A percentile compares a stretch with the other conserved stretches of the same genome.
phyloP scores from a whole-genome alignment of 2,329 filamentous ascomycete species.

The Aspergillus flavus region DNA sequence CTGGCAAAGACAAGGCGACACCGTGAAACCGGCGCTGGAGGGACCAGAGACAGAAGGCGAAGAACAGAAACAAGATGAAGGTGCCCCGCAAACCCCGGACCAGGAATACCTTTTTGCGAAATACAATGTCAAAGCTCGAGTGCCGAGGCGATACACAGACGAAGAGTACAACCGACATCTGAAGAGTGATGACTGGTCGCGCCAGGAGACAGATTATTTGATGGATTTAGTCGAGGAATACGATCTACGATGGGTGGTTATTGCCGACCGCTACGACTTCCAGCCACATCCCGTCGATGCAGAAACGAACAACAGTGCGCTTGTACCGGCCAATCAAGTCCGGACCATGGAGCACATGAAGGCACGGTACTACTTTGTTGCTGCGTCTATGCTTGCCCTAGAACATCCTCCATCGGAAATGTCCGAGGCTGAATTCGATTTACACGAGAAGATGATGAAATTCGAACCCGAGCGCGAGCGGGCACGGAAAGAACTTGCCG shows the following conservation, averaged over 20 bases:
- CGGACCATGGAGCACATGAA: slow-evolving; percentile 90
- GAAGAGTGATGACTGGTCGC: slow-evolving; percentile 77
- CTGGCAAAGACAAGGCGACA: slow-evolving; percentile 71
- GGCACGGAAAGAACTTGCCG: slow-evolving; percentile 80
- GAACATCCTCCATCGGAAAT: slow-evolving; percentile 82
- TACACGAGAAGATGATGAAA: slow-evolving; percentile 82
- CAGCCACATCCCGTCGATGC: slow-evolving; percentile 32
- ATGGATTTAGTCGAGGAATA: slow-evolving; percentile 74
- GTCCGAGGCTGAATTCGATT: slow-evolving; percentile 78
- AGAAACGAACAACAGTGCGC: slow-evolving; percentile 33
- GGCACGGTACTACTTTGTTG: slow-evolving; percentile 84
- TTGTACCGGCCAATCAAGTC: slow-evolving; percentile 45
- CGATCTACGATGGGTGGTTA: slow-evolving; percentile 86
- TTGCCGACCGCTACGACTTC: slow-evolving; percentile 90
- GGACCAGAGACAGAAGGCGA: slow-evolving; percentile 40
- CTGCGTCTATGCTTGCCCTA: slow-evolving; percentile 77
- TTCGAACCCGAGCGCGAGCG: slow-evolving; percentile 82
- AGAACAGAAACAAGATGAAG: slow-evolving; percentile 41
- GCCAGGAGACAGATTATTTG: slow-evolving; percentile 91
- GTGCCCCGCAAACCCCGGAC: slow-evolving; percentile 38
- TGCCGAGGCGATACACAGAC: slow-evolving; percentile 76
- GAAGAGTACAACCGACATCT: slow-evolving; percentile 81
- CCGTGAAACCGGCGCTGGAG: slow-evolving; percentile 41
- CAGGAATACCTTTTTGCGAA: slow-evolving; percentile 70
- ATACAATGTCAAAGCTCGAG: slow-evolving; percentile 79